phyloP scores from a whole-genome alignment of 305 asterid species.

The Ruellia speciosa region DNA sequence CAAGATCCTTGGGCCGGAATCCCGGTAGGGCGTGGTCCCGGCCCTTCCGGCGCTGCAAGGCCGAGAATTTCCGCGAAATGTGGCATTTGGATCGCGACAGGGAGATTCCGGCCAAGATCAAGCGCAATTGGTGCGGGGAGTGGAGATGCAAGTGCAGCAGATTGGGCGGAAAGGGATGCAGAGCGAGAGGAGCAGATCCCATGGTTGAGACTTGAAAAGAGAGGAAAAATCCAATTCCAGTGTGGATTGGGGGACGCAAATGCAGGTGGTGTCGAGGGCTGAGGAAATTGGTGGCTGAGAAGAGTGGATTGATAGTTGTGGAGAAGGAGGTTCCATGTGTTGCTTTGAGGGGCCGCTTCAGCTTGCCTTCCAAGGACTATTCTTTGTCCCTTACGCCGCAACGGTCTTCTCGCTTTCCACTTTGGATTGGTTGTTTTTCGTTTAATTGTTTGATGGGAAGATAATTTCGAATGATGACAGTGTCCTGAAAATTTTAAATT shows the following conservation, averaged over 20 bases:
- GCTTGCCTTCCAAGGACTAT: no score
- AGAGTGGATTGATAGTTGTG: background rate
- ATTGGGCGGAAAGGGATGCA: background rate
- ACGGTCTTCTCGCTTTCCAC: no score
- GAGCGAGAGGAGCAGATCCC: background rate
- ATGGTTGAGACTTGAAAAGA: background rate
- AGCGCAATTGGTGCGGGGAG: background rate
- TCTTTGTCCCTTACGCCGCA: no score
- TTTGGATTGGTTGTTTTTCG: no score
- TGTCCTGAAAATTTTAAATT: no score
- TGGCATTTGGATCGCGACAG: background rate
- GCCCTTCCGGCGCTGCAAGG: background rate
- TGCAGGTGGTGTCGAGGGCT: background rate
- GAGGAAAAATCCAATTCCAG: background rate
- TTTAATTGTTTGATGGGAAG: no score
- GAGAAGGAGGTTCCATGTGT: no score
- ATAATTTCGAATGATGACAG: no score
- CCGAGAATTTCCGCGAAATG: background rate
- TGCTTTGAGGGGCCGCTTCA: no score
- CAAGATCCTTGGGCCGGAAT: constrained; percentile 27
- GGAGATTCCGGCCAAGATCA: background rate
- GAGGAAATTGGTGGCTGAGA: background rate
- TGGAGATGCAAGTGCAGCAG: background rate
- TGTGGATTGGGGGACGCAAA: background rate
- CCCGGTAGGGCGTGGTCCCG: constrained; percentile 20